Evolutionary conservation across 2,329 filamentous ascomycete species (phyloP).

Genomic region (Curvularia sp.): DNA sequence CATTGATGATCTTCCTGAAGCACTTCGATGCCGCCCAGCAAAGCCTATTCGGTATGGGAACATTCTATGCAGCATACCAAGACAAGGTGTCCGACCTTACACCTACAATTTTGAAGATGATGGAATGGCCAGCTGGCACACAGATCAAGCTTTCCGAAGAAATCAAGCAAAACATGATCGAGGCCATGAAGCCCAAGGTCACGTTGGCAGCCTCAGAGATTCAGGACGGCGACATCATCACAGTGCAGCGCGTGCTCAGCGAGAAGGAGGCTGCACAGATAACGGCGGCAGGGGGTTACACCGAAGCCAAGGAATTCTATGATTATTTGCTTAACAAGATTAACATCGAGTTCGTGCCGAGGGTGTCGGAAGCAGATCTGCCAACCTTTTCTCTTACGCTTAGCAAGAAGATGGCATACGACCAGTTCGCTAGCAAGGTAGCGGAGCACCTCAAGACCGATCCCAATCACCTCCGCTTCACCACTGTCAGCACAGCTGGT

Average conservation of each 20-base stretch:
- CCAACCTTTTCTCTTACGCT: slow-evolving; percentile 77
- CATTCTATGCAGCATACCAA: slow-evolving; percentile 85
- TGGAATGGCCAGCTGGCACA: slow-evolving; percentile 84
- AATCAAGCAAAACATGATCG: slow-evolving; percentile 98
- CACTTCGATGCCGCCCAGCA: slow-evolving; percentile 84
- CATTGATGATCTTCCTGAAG: slow-evolving; percentile 89
- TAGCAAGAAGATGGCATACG: slow-evolving; percentile 88
- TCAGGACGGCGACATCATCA: slow-evolving; percentile 95
- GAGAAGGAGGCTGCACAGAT: slow-evolving; percentile 55
- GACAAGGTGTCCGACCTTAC: slow-evolving; percentile 88
- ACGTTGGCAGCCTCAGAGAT: slow-evolving; percentile 90
- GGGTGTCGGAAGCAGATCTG: slow-evolving; percentile 64
- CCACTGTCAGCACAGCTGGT: slow-evolving; percentile 80
- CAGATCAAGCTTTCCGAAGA: slow-evolving; percentile 85
- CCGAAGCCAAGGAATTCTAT: slow-evolving; percentile 84
- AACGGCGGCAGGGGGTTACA: slow-evolving; percentile 55
- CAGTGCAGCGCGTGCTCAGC: slow-evolving; percentile 75
- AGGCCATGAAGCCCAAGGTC: slow-evolving; percentile 88
- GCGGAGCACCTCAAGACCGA: slow-evolving; percentile 78
- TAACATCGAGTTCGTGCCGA: slow-evolving; percentile 76
- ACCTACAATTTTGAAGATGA: slow-evolving; percentile 76
- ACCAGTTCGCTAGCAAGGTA: slow-evolving; percentile 83
- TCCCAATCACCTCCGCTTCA: slow-evolving; percentile 88
- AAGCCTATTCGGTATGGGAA: slow-evolving; percentile 75
- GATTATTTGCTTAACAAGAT: slow-evolving; percentile 90